Evolutionary conservation across 345 rosid genomes (phyloP).

Genomic region (Trapa incisa): DNA sequence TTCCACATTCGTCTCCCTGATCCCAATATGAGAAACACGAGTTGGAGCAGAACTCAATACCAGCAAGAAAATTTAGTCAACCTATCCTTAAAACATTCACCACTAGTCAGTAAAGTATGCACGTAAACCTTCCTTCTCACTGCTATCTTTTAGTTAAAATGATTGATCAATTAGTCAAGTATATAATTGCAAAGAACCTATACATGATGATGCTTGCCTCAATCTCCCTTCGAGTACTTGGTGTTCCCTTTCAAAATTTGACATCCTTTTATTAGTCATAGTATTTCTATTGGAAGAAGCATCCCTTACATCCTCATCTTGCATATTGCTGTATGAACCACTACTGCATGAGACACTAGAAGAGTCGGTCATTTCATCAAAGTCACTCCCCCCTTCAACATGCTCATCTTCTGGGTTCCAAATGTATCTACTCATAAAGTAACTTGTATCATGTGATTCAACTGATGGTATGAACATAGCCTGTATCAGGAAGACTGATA

Average conservation of each 20-base stretch:
- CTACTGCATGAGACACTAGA: conserved; percentile 41
- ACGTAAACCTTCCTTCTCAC: not conserved
- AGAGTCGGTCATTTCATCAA: conserved; percentile 67
- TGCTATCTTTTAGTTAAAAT: not conserved
- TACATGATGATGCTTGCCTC: too few relatives aligned
- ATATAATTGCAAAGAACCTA: too few relatives aligned
- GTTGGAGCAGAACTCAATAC: not conserved
- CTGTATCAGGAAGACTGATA: conserved; percentile 19
- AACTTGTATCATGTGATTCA: conserved; percentile 77
- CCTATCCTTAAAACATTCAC: not conserved
- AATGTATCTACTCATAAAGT: conserved; percentile 83
- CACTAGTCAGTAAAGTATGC: not conserved
- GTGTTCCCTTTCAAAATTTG: not conserved
- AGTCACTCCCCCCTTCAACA: conserved; percentile 71
- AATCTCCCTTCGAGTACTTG: too few relatives aligned
- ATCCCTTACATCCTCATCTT: conserved; percentile 61
- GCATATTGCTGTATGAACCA: conserved; percentile 52
- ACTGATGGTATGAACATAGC: conserved; percentile 90
- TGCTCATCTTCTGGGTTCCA: conserved; percentile 84
- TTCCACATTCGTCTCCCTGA: conserved; percentile 80
- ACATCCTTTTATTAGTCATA: not conserved
- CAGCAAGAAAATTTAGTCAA: not conserved
- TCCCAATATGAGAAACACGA: not conserved
- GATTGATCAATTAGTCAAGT: too few relatives aligned
- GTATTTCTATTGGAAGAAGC: not conserved